A percentile compares a stretch with the other conserved stretches of the same genome.
phyloP scores from a whole-genome alignment of 345 rosid genomes.

The Heritiera littoralis region DNA sequence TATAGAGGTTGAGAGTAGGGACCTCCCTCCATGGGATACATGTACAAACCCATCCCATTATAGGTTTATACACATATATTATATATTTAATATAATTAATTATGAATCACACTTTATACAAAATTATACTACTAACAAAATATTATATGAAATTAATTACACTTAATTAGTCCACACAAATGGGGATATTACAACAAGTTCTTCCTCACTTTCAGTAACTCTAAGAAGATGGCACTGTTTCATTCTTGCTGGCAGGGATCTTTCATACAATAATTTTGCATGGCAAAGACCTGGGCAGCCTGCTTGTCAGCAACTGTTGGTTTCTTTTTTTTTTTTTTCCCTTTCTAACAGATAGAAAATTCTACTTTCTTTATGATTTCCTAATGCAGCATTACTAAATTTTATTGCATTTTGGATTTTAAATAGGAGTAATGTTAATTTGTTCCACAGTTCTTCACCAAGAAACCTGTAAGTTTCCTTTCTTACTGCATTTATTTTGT shows the following conservation, averaged over 20 bases:
- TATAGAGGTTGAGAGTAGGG: too few relatives aligned
- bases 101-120: too few relatives aligned
- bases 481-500: neutral
- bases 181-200: too few relatives aligned
- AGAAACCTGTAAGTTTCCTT: slow-evolving; percentile 37
- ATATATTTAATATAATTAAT: too few relatives aligned
- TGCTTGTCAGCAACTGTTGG: slow-evolving; percentile 13
- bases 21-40: too few relatives aligned
- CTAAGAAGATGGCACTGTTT: slow-evolving; percentile 1
- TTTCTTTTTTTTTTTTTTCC: neutral
- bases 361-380: slow-evolving; percentile 1
- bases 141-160: too few relatives aligned
- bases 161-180: too few relatives aligned
- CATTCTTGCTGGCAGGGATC: slow-evolving; percentile 54
- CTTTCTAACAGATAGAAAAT: neutral
- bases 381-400: neutral
- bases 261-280: slow-evolving; percentile 69
- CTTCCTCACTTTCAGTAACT: neutral
- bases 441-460: slow-evolving; percentile 43
- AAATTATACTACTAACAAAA: too few relatives aligned
- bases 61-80: too few relatives aligned
- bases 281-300: slow-evolving; percentile 46
- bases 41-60: too few relatives aligned
- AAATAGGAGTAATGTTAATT: slow-evolving; percentile 43
- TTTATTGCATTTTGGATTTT: neutral